A percentile compares a stretch with the other conserved stretches of the same genome.
Evolutionary conservation across 345 rosid genomes (phyloP).

Genomic region (Raphanus sativus): DNA sequence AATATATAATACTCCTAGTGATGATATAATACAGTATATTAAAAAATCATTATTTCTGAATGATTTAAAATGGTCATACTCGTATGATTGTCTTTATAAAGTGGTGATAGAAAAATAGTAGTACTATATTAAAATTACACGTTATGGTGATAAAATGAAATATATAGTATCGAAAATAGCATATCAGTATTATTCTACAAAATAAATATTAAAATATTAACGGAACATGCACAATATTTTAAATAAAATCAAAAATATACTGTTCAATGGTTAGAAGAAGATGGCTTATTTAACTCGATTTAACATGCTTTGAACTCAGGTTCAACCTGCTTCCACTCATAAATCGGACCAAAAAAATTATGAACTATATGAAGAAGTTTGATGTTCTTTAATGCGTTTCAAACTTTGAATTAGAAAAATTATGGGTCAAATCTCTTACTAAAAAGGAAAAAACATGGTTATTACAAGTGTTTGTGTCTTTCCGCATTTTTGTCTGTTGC

Average conservation of each 20-base stretch:
- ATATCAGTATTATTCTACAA: background rate
- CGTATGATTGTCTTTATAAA: background rate
- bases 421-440: conserved; percentile 13
- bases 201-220: background rate
- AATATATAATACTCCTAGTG: background rate
- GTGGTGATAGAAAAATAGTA: background rate
- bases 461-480: conserved; percentile 30
- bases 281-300: background rate
- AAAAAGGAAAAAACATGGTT: conserved; percentile 24
- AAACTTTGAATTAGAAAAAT: background rate
- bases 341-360: background rate
- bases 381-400: background rate
- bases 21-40: background rate
- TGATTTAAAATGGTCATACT: background rate
- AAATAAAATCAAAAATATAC: background rate
- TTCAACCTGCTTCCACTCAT: background rate
- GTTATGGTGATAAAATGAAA: background rate
- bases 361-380: background rate
- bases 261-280: background rate
- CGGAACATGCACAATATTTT: background rate
- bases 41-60: background rate
- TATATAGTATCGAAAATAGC: background rate
- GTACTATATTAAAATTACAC: background rate
- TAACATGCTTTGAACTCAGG: background rate
- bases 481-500: conserved; percentile 36